A percentile compares a stretch with the other conserved stretches of the same genome.
Conservation (phyloP, 2,329 filamentous ascomycete species). For the Pseudogymnoascus verrucosus region DNA sequence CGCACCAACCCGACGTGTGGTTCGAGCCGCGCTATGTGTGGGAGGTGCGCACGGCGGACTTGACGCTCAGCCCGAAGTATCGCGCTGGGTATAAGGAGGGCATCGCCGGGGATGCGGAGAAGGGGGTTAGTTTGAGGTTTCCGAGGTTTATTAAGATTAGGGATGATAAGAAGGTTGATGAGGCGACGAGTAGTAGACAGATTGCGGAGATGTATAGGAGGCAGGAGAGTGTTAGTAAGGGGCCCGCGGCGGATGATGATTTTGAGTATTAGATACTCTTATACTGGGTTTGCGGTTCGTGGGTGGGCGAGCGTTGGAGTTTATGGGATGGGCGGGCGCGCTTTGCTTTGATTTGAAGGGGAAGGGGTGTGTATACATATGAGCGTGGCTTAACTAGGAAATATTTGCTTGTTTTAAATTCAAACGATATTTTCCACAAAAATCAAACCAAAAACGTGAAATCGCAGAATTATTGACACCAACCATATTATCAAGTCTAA, state of each 20-base stretch:
- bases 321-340: neutral
- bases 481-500: neutral
- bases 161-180: constrained; percentile 92
- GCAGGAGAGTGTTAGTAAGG: constrained; percentile 85
- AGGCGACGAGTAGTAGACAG: constrained; percentile 75
- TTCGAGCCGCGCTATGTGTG: constrained; percentile 91
- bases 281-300: neutral
- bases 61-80: constrained; percentile 87
- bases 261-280: constrained; percentile 73
- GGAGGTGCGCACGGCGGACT: constrained; percentile 95
- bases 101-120: constrained; percentile 60
- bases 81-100: constrained; percentile 82
- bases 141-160: constrained; percentile 85
- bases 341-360: neutral
- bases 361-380: neutral
- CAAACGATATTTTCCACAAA: neutral
- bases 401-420: neutral
- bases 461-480: neutral
- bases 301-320: neutral
- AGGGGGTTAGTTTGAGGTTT: constrained; percentile 83
- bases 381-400: neutral
- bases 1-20: constrained; percentile 97
- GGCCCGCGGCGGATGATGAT: constrained; percentile 84
- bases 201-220: constrained; percentile 96
- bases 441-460: neutral